Conservation (phyloP, 345 rosid genomes). For the Linum trigynum region DNA sequence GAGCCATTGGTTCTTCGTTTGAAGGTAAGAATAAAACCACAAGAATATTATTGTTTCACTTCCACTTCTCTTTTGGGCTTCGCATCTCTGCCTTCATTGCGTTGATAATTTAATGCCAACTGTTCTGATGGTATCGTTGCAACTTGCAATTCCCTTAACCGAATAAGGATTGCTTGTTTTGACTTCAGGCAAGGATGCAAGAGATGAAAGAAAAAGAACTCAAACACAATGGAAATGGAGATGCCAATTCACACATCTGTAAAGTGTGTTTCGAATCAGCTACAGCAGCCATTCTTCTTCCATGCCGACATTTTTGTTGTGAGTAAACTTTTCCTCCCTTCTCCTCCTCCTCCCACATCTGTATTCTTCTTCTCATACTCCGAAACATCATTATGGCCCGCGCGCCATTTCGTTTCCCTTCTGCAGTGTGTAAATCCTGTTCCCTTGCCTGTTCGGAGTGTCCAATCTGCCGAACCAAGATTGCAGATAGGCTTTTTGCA, state of each 20-base stretch:
- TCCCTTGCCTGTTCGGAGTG: conserved; percentile 97
- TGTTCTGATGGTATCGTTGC: no score
- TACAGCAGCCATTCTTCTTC: conserved; percentile 95
- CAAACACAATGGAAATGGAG: conserved; percentile 58
- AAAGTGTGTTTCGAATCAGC: conserved; percentile 95
- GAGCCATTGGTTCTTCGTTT: conserved; percentile 86
- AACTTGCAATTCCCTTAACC: neutral
- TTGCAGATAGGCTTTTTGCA: conserved; percentile 87
- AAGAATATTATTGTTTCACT: no score
- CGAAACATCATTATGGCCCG: no score
- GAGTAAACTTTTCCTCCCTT: conserved; percentile 24
- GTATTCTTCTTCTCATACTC: no score
- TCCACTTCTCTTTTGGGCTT: neutral
- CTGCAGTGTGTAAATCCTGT: conserved; percentile 97
- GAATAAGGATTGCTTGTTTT: conserved; percentile 4
- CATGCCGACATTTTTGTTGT: conserved; percentile 99
- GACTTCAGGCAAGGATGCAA: conserved; percentile 81
- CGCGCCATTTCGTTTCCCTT: neutral
- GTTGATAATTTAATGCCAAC: no score
- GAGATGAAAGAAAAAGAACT: conserved; percentile 96
- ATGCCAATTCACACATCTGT: conserved; percentile 83
- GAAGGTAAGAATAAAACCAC: conserved; percentile 40
- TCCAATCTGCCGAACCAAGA: conserved; percentile 95
- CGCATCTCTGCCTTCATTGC: no score
- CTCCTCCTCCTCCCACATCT: no score